Evolutionary conservation across 1,284 basidiomycete species (phyloP).

Genomic region (Rhodotorula sp.): DNA sequence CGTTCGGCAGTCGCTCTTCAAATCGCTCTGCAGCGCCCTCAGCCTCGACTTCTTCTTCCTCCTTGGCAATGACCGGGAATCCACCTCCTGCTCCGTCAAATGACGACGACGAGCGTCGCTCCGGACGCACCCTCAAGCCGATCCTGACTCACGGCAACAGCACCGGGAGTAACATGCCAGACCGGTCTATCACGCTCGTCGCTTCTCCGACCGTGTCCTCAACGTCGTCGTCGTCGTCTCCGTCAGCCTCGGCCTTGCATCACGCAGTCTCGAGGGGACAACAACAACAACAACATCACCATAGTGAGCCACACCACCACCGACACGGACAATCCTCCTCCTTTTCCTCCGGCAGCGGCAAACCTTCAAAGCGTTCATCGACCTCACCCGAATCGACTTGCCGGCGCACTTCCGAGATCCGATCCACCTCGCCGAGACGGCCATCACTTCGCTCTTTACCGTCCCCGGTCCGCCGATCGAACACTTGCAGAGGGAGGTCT

Average conservation of each 20-base stretch:
- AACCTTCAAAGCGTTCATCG: neutral
- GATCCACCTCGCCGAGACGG: constrained; percentile 23
- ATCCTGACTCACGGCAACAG: neutral
- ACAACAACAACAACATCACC: neutral
- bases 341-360: too few relatives aligned
- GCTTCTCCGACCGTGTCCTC: neutral
- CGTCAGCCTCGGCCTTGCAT: constrained; percentile 6
- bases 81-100: neutral
- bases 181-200: neutral
- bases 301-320: neutral
- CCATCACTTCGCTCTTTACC: constrained; percentile 17
- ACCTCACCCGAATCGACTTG: neutral
- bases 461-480: constrained; percentile 26
- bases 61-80: neutral
- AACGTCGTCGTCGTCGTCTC: constrained; percentile 2
- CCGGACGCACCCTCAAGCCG: neutral
- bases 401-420: constrained; percentile 14
- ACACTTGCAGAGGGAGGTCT: constrained; percentile 8
- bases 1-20: neutral
- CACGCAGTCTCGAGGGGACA: constrained; percentile 19
- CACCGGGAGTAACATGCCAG: neutral
- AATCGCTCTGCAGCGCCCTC: neutral
- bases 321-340: too few relatives aligned
- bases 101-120: neutral
- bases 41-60: neutral